Evolutionary conservation across 139 green algal species (phyloP).

Genomic region (Picochlorum sp.): DNA sequence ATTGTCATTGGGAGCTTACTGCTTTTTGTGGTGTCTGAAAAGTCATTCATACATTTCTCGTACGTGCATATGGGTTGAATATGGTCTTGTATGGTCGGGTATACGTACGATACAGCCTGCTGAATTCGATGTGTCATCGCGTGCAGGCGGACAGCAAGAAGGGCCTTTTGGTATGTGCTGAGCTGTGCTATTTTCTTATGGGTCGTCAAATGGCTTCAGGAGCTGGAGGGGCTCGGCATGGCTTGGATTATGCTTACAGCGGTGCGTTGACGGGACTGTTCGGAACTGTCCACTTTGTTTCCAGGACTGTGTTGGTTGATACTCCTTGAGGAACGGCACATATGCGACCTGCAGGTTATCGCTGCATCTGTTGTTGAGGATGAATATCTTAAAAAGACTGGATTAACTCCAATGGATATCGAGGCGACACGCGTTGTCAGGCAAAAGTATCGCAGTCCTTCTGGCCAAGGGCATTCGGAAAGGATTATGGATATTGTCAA

Average conservation of each 20-base stretch:
- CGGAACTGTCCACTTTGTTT: constrained; percentile 12
- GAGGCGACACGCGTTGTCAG: constrained; percentile 17
- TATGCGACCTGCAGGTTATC: constrained; percentile 23
- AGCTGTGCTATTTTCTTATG: constrained; percentile 21
- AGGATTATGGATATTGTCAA: constrained; percentile 35
- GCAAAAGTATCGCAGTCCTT: constrained; percentile 20
- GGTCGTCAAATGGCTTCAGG: constrained; percentile 24
- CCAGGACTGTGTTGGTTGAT: constrained; percentile 1
- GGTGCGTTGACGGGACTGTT: constrained; percentile 17
- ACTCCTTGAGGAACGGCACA: not conserved
- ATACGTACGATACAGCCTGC: not conserved
- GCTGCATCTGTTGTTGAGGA: constrained; percentile 41
- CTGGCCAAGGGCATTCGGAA: constrained; percentile 39
- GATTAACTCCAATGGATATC: constrained; percentile 29
- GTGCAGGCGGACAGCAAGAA: constrained; percentile 30
- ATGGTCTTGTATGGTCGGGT: not conserved
- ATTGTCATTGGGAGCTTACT: constrained; percentile 18
- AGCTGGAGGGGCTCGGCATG: constrained; percentile 29
- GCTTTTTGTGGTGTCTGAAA: constrained; percentile 27
- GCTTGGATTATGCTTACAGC: constrained; percentile 31
- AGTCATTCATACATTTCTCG: constrained; percentile 33
- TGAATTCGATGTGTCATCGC: not conserved
- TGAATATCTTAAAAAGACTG: constrained; percentile 22
- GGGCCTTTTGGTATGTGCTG: constrained; percentile 30
- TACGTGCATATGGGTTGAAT: not conserved